These are phyloP conservation scores for Marasmius tenuissimus DNA, from an alignment of 1,284 basidiomycete species.

Conservation along the genomic window DNA sequence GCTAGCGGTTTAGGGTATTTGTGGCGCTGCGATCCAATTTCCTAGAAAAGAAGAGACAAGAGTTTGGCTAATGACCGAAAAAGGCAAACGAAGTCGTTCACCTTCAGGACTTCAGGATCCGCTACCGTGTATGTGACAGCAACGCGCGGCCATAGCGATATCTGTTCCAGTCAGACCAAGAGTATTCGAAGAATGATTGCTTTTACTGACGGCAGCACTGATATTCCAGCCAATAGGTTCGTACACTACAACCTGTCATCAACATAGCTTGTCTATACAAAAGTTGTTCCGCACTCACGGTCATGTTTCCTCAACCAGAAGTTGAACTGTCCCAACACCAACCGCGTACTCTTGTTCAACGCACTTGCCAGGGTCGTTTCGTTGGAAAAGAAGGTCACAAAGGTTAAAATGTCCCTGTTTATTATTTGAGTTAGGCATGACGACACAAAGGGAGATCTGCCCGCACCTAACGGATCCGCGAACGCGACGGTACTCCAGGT, in stretches of 20 bases:
- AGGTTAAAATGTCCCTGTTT: neutral
- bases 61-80: neutral
- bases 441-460: neutral
- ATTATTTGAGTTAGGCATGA: neutral
- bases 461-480: neutral
- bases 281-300: neutral
- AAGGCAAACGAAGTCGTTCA: neutral
- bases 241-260: neutral
- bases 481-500: neutral
- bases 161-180: neutral
- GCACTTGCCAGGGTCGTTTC: neutral
- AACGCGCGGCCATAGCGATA: neutral
- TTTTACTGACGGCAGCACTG: neutral
- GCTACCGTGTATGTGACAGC: neutral
- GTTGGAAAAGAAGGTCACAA: slow-evolving; percentile 1
- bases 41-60: neutral
- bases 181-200: neutral
- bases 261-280: neutral
- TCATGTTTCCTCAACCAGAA: slow-evolving; percentile 5
- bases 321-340: neutral
- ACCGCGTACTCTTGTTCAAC: neutral
- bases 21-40: neutral
- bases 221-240: slow-evolving; percentile 2
- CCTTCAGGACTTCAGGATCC: neutral
- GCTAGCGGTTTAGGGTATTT: slow-evolving; percentile 33